phyloP scores from a whole-genome alignment of 2,329 filamentous ascomycete genomes.

The Pseudofabraea citricarpa region DNA sequence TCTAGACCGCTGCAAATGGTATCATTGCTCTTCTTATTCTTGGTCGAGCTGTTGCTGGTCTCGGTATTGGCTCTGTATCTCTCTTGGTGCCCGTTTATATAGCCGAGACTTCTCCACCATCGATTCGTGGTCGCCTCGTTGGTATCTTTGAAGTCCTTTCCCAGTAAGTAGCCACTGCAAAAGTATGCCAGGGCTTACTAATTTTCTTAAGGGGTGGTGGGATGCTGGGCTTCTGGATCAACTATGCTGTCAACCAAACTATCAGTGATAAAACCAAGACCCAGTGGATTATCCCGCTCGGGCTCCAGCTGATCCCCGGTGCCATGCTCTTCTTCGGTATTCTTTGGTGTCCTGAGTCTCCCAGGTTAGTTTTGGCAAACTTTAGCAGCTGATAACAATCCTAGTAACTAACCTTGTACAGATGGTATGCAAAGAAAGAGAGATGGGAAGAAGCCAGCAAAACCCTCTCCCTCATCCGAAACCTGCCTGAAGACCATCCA shows the following conservation, averaged over 20 bases:
- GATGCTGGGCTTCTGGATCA: slow-evolving; percentile 37
- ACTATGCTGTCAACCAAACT: slow-evolving; percentile 33
- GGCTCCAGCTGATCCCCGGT: slow-evolving; percentile 49
- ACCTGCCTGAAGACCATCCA: slow-evolving; percentile 34
- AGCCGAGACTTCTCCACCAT: slow-evolving; percentile 32
- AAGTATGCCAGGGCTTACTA: too few relatives aligned
- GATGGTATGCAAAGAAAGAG: too few relatives aligned
- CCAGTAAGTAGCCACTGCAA: too few relatives aligned
- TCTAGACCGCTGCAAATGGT: too few relatives aligned
- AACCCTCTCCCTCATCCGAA: slow-evolving; percentile 36
- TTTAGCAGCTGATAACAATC: too few relatives aligned
- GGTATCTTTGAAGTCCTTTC: slow-evolving; percentile 43
- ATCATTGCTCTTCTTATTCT: too few relatives aligned
- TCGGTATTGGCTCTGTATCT: slow-evolving; percentile 39
- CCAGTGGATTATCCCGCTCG: slow-evolving; percentile 51
- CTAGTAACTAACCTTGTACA: slow-evolving; percentile 65
- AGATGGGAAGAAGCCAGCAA: slow-evolving; percentile 31
- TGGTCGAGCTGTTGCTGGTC: slow-evolving; percentile 38
- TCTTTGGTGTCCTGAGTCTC: slow-evolving; percentile 57
- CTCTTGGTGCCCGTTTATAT: slow-evolving; percentile 33
- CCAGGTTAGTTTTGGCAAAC: too few relatives aligned
- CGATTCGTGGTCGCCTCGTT: slow-evolving; percentile 40
- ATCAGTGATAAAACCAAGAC: slow-evolving; percentile 26
- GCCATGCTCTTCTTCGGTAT: slow-evolving; percentile 45
- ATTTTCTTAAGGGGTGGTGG: slow-evolving; percentile 33